These are phyloP conservation scores for Candida sanyaensis DNA, from an alignment of 1,139 yeast species.

Conservation along the genomic window DNA sequence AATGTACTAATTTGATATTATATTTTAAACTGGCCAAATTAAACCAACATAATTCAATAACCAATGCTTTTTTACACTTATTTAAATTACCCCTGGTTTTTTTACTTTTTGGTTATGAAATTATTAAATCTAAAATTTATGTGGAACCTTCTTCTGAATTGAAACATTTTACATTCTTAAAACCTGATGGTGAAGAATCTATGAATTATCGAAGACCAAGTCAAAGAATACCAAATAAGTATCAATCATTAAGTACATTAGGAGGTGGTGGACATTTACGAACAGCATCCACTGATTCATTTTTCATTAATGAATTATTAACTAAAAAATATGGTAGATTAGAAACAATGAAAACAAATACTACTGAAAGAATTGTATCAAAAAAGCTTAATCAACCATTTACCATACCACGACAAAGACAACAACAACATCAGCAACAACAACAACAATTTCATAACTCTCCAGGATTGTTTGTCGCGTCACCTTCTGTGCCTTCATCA, in stretches of 20 bases:
- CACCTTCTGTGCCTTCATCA: background rate
- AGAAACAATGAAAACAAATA: conserved; percentile 8
- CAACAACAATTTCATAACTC: background rate
- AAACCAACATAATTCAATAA: conserved; percentile 9
- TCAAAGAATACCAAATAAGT: conserved; percentile 9
- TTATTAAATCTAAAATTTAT: conserved; percentile 21
- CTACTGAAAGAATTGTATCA: conserved; percentile 6
- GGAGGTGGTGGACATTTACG: conserved; percentile 27
- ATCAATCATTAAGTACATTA: conserved; percentile 32
- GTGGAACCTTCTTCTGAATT: conserved; percentile 18
- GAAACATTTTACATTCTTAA: conserved; percentile 39
- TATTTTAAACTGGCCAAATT: conserved; percentile 28
- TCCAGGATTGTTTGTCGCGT: background rate
- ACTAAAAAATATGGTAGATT: conserved; percentile 24
- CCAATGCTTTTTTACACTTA: conserved; percentile 20
- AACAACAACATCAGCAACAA: conserved; percentile 1
- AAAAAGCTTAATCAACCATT: conserved; percentile 5
- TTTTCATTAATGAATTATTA: conserved; percentile 33
- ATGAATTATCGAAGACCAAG: conserved; percentile 14
- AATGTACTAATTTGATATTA: conserved; percentile 39
- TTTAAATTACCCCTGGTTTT: conserved; percentile 38
- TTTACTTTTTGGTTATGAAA: conserved; percentile 35
- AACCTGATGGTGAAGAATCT: conserved; percentile 18
- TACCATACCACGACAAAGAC: conserved; percentile 4
- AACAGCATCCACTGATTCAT: conserved; percentile 38